Evolutionary conservation across 768 basidiomycete species (phyloP), one percentile per base, ranked within the genome.

Genomic region (Tulasnella sp.): DNA sequence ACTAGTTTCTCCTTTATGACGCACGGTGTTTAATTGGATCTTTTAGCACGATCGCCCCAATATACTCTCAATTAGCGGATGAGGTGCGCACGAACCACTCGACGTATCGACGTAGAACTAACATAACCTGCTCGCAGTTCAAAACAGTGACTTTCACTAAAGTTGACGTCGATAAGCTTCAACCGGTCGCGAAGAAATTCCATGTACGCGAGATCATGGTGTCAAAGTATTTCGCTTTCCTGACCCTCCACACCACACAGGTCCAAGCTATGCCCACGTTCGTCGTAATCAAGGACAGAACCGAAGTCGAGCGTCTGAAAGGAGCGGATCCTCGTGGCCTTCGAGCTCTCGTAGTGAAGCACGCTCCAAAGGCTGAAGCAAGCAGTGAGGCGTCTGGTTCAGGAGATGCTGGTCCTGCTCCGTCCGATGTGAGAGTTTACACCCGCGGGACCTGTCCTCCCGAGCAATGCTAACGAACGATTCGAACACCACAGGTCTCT

Each of bases 401-500:
- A 2, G 44, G 39, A 44, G 69, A 32, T 0, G 8, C 22, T 41
- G 52, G 52, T 14, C 1, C 26, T 1, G 9, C 68, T n/a, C 3
- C 41, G 44, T 39, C 67, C 73, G 71, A 76, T 76, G 72, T 78
- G 17, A 76, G 77, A 39, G 76, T 74, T n/a, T n/a, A n/a, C n/a
- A n/a, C 5, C 72, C 76, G 44, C 8, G 4, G 26, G 9, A 32
- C 26, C 29, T 29, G 29, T 59, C 29, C 1, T 22, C 26, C 26
- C 5, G 52, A 11, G 11, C 52, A 29, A 59, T 32, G 29, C 52
- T 59, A 29, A 59, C 52, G 52, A 59, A 29, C 22, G 9, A 59
- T 11, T 26, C 29, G 6, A 5, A 59, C n/a, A n/a, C 26, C 26
- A 7, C 22, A 88, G 86, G 80, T 81, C 67, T 87, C 87, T 29